phyloP scores from a whole-genome alignment of 192 early-diverging fungal species.

The Anaeromyces robustus region DNA sequence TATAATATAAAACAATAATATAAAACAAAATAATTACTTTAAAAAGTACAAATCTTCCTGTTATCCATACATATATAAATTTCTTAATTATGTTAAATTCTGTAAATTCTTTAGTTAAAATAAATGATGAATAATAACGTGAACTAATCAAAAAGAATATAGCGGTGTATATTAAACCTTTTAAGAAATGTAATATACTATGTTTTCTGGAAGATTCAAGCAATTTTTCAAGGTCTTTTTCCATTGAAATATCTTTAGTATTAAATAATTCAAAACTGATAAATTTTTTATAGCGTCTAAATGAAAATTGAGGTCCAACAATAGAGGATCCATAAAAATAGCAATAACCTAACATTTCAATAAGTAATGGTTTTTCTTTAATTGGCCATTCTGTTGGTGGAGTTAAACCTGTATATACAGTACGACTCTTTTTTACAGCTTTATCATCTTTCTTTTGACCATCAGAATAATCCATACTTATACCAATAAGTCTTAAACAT shows the following conservation, averaged over 20 bases:
- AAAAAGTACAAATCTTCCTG: not conserved
- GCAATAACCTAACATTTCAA: not conserved
- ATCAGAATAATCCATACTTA: constrained; percentile 42
- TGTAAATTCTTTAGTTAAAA: not conserved
- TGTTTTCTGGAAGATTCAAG: not conserved
- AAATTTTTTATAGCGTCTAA: not conserved
- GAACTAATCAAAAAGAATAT: not conserved
- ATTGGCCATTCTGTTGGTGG: not conserved
- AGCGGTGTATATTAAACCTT: not conserved
- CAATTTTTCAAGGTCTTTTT: not conserved
- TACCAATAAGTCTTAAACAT: constrained; percentile 41
- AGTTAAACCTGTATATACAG: constrained; percentile 6
- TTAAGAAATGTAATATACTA: not conserved
- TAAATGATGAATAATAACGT: not conserved
- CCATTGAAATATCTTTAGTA: not conserved
- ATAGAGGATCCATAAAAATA: not conserved
- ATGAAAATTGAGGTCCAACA: not conserved
- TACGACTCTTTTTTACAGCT: constrained; percentile 3
- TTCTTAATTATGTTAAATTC: not conserved
- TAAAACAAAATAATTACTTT: not conserved
- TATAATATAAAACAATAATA: too few relatives aligned
- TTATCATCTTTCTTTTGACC: constrained; percentile 9
- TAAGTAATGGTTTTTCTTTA: not conserved
- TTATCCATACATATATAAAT: not conserved
- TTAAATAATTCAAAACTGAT: not conserved